These are phyloP conservation scores for Stromatinia cepivora DNA, from an alignment of 2,329 filamentous ascomycete genomes.

Conservation along the genomic window DNA sequence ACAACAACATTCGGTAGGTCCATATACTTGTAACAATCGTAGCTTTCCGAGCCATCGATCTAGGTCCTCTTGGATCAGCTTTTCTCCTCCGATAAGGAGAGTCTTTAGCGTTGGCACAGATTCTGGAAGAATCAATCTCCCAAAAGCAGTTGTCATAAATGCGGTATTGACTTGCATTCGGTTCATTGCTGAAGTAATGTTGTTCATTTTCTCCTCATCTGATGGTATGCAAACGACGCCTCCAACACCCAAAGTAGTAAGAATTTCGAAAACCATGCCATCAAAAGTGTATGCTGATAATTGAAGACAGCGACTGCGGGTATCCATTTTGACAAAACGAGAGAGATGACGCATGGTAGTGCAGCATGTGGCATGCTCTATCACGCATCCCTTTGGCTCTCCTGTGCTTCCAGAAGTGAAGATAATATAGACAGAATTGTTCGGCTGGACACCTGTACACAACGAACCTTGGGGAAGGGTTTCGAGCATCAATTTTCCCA, in stretches of 20 bases:
- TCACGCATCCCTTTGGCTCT: constrained; percentile 32
- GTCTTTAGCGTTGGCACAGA: constrained; percentile 69
- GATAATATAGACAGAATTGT: constrained; percentile 25
- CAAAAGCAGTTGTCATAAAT: constrained; percentile 30
- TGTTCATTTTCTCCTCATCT: constrained; percentile 29
- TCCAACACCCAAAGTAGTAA: constrained; percentile 29
- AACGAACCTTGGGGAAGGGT: not conserved
- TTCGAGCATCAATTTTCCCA: constrained; percentile 4
- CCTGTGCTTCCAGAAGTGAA: constrained; percentile 36
- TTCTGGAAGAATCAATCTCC: constrained; percentile 77
- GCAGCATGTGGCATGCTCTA: constrained; percentile 27
- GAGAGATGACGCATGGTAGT: constrained; percentile 23
- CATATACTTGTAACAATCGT: constrained; percentile 57
- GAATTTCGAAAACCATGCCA: constrained; percentile 29
- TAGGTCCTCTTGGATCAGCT: constrained; percentile 60
- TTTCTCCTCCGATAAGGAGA: constrained; percentile 88
- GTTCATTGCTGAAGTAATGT: constrained; percentile 28
- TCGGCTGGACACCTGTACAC: not conserved
- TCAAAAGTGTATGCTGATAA: constrained; percentile 34
- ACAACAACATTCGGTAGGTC: constrained; percentile 50
- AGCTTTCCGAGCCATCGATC: constrained; percentile 42
- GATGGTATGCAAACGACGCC: constrained; percentile 32
- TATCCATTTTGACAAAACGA: constrained; percentile 10
- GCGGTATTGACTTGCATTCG: constrained; percentile 29
- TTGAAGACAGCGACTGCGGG: constrained; percentile 28